These are phyloP conservation scores for Solanum pimpinellifolium DNA, from an alignment of 257 asterid species.

Conservation along the genomic window DNA sequence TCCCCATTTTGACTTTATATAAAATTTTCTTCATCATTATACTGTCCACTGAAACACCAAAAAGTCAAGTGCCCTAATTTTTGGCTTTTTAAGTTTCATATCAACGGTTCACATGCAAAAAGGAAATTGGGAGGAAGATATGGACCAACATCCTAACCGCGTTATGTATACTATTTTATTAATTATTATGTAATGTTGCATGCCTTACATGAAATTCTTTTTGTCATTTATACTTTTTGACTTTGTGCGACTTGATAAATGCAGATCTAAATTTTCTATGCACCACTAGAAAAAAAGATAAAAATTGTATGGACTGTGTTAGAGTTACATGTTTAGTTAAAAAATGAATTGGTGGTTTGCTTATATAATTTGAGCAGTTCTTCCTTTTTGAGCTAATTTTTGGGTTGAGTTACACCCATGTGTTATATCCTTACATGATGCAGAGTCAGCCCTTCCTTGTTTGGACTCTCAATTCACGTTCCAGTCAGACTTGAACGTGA, in stretches of 20 bases:
- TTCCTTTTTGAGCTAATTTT: too few species aligned
- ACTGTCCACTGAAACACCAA: slow-evolving; percentile 6
- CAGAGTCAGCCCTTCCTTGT: not conserved
- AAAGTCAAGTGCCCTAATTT: not conserved
- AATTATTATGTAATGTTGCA: not conserved
- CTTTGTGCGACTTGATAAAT: not conserved
- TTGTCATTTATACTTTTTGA: slow-evolving; percentile 11
- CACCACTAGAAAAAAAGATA: not conserved
- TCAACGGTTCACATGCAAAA: slow-evolving; percentile 5
- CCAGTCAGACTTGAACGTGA: too few species aligned
- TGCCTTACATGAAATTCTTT: not conserved
- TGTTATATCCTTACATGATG: not conserved
- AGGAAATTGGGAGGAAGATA: not conserved
- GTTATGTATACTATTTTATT: not conserved
- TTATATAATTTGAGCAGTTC: too few species aligned
- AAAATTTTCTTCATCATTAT: not conserved
- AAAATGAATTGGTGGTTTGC: not conserved
- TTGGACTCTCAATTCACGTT: not conserved
- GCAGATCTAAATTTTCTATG: too few species aligned
- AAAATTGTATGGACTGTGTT: not conserved
- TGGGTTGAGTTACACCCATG: not conserved
- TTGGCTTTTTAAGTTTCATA: not conserved
- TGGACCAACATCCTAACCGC: not conserved
- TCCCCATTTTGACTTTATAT: slow-evolving; percentile 22
- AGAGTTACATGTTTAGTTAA: not conserved